A percentile compares a stretch with the other conserved stretches of the same genome.
These are phyloP conservation scores for Rhizoclosmatium globosum DNA, from an alignment of 192 early-diverging fungal species.

Conservation along the genomic window DNA sequence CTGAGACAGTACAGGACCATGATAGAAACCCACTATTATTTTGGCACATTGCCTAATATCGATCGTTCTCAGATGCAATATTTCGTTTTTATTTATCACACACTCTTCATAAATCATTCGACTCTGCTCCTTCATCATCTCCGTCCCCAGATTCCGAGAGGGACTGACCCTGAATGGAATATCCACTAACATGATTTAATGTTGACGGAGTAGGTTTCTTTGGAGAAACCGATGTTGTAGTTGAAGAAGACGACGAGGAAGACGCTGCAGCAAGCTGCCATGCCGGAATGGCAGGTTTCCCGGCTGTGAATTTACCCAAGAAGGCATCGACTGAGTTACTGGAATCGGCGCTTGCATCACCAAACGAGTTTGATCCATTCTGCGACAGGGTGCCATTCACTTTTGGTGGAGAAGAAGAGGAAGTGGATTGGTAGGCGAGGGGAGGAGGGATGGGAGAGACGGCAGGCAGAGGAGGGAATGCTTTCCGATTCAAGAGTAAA, in stretches of 20 bases:
- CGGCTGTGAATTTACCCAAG: conserved; percentile 21
- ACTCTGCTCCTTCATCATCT: no score
- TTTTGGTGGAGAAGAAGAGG: background rate
- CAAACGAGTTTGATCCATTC: background rate
- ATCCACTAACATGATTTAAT: no score
- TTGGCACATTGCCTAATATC: no score
- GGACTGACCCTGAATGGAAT: no score
- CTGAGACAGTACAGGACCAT: no score
- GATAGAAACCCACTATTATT: no score
- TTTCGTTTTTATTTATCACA: no score
- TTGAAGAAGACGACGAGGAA: background rate
- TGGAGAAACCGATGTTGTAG: background rate
- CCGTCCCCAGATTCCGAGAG: no score
- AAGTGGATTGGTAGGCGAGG: conserved; percentile 25
- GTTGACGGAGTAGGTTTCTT: no score
- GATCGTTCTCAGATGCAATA: no score
- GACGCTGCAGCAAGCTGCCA: conserved; percentile 47
- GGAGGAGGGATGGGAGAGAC: conserved; percentile 3
- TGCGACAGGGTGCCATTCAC: background rate
- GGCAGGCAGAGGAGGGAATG: conserved; percentile 28
- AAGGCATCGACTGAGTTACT: conserved; percentile 3
- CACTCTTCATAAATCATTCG: no score
- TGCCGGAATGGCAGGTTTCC: conserved; percentile 54
- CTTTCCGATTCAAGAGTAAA: conserved; percentile 80
- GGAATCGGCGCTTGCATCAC: background rate